Percentiles rank a stretch among this genome's conserved stretches.
phyloP scores from a whole-genome alignment of 768 basidiomycete species.

The button mushroom (Agaricus bisporus) region DNA sequence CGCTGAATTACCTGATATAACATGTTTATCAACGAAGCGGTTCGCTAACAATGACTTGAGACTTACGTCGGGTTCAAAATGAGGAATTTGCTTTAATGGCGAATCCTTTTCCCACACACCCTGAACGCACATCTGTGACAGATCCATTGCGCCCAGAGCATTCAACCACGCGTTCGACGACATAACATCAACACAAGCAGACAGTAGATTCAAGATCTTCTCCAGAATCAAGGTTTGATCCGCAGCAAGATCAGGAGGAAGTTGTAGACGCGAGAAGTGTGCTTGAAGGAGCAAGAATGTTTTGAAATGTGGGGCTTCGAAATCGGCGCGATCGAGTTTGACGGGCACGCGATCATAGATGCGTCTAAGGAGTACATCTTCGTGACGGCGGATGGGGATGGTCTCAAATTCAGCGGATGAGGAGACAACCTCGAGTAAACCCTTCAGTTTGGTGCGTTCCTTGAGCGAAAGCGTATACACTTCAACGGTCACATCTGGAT shows the following conservation, averaged over 20 bases:
- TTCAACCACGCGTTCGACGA: conserved; percentile 94
- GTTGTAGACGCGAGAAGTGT: conserved; percentile 88
- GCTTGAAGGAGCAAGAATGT: conserved; percentile 95
- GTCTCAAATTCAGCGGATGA: conserved; percentile 95
- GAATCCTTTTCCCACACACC: conserved; percentile 98
- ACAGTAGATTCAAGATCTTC: conserved; percentile 86
- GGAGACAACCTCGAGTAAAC: conserved; percentile 92
- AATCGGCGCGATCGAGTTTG: conserved; percentile 78
- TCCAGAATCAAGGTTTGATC: conserved; percentile 86
- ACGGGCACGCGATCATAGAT: conserved; percentile 97
- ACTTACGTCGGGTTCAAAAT: conserved; percentile 84
- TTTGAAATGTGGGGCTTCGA: conserved; percentile 96
- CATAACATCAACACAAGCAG: conserved; percentile 97
- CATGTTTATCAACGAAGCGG: neutral
- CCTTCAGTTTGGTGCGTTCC: conserved; percentile 95
- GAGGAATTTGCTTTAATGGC: conserved; percentile 92
- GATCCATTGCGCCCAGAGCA: conserved; percentile 94
- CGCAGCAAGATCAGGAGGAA: conserved; percentile 90
- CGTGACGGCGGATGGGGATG: conserved; percentile 93
- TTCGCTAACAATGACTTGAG: neutral
- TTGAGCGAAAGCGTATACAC: conserved; percentile 94
- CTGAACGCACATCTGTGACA: conserved; percentile 98
- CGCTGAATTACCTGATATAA: conserved; percentile 65
- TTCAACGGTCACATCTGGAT: conserved; percentile 87
- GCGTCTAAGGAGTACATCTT: conserved; percentile 75